Conservation (phyloP, 2,329 filamentous ascomycete species). For the Ramularia endophylla region DNA sequence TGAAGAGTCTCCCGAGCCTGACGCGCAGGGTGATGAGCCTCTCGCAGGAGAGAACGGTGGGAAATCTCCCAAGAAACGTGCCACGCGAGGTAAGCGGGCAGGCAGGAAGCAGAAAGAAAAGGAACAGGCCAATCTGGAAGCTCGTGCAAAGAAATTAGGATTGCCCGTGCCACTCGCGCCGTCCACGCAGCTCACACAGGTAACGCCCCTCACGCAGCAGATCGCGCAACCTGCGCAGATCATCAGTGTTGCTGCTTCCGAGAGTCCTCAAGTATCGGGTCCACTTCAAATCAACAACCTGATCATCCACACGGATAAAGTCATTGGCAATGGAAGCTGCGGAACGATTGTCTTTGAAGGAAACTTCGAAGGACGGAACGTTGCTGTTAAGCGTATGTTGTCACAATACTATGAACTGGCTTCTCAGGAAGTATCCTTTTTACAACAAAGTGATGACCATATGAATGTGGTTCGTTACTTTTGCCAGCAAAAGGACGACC, state of each 20-base stretch:
- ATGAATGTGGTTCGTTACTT: slow-evolving; percentile 96
- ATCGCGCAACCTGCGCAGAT: slow-evolving; percentile 31
- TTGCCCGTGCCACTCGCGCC: slow-evolving; percentile 2
- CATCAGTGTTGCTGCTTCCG: slow-evolving; percentile 39
- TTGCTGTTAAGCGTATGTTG: slow-evolving; percentile 95
- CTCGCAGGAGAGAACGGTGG: slow-evolving; percentile 21
- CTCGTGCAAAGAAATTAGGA: slow-evolving; percentile 30
- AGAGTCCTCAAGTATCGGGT: slow-evolving; percentile 38
- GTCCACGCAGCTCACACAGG: too few relatives aligned
- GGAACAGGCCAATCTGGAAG: slow-evolving; percentile 31
- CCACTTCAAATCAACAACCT: slow-evolving; percentile 56
- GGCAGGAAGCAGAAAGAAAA: slow-evolving; percentile 41
- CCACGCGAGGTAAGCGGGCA: slow-evolving; percentile 44
- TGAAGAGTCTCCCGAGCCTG: slow-evolving; percentile 3
- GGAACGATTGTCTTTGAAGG: slow-evolving; percentile 95
- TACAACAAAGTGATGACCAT: slow-evolving; percentile 92
- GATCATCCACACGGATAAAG: slow-evolving; percentile 53
- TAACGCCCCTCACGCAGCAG: slow-evolving; percentile 33
- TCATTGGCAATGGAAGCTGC: slow-evolving; percentile 75
- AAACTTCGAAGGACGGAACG: slow-evolving; percentile 82
- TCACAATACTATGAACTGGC: slow-evolving; percentile 95
- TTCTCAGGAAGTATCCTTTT: slow-evolving; percentile 81
- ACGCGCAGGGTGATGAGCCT: slow-evolving; percentile 21
- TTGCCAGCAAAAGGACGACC: slow-evolving; percentile 78
- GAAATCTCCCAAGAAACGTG: slow-evolving; percentile 41